Conservation (phyloP, 306 rosid species). For the Oxytropis ochrocephala region DNA sequence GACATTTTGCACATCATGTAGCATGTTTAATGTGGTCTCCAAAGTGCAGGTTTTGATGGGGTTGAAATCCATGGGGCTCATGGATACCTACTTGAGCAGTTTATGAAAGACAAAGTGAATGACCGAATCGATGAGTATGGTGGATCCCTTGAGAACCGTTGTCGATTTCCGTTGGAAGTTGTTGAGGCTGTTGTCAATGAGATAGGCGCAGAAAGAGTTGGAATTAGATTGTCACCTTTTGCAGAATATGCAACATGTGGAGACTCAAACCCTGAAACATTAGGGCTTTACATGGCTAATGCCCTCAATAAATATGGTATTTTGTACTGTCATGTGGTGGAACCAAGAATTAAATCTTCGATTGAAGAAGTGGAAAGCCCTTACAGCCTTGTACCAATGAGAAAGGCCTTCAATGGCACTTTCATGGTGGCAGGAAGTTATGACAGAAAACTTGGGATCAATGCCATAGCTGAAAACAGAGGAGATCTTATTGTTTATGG, state of each 20-base stretch:
- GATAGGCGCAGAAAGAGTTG: slow-evolving; percentile 37
- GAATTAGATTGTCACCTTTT: slow-evolving; percentile 17
- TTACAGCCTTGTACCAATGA: slow-evolving; percentile 5
- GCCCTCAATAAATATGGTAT: background rate
- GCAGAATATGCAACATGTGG: background rate
- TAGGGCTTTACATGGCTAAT: slow-evolving; percentile 9
- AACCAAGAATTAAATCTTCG: background rate
- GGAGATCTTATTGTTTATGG: slow-evolving; percentile 13
- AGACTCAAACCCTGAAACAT: background rate
- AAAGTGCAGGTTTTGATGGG: slow-evolving; percentile 62
- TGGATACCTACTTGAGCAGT: slow-evolving; percentile 63
- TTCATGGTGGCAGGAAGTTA: slow-evolving; percentile 12
- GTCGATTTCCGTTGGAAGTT: slow-evolving; percentile 50
- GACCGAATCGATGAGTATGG: slow-evolving; percentile 66
- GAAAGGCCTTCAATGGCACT: slow-evolving; percentile 16
- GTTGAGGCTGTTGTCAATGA: slow-evolving; percentile 48
- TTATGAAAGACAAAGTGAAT: slow-evolving; percentile 54
- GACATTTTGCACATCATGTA: background rate
- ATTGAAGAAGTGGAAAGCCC: background rate
- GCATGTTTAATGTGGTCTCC: background rate
- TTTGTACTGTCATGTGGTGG: slow-evolving; percentile 13
- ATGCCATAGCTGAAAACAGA: slow-evolving; percentile 1
- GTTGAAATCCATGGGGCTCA: slow-evolving; percentile 68
- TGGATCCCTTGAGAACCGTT: slow-evolving; percentile 60
- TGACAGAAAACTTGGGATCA: background rate